Evolutionary conservation across 768 basidiomycete species (phyloP).

Genomic region (Clathrus columnatus): DNA sequence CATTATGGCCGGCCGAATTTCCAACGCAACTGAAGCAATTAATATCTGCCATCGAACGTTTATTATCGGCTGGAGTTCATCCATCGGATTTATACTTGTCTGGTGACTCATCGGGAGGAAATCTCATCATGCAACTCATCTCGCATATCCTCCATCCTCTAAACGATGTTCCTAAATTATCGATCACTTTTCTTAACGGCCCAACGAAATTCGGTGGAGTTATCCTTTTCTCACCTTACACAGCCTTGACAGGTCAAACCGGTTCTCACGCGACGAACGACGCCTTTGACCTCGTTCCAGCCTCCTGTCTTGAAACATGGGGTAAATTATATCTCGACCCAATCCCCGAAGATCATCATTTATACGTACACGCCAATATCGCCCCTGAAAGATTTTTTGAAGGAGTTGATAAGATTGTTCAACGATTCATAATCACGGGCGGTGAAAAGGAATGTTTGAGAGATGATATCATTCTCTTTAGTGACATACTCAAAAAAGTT

Average conservation of each 20-base stretch:
- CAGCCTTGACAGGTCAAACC: background rate
- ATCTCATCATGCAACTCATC: slow-evolving; percentile 15
- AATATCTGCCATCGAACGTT: slow-evolving; percentile 10
- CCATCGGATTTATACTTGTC: slow-evolving; percentile 15
- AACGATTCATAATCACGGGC: background rate
- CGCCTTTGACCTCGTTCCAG: background rate
- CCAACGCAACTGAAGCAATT: slow-evolving; percentile 17
- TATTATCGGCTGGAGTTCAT: slow-evolving; percentile 12
- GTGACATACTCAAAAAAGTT: background rate
- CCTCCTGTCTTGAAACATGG: background rate
- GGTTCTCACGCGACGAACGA: background rate
- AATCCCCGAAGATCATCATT: background rate
- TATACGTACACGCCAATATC: background rate
- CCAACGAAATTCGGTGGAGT: slow-evolving; percentile 6
- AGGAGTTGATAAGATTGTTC: background rate
- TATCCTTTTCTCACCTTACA: slow-evolving; percentile 11
- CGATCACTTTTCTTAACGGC: background rate
- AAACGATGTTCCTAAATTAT: background rate
- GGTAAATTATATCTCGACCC: background rate
- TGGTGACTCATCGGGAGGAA: slow-evolving; percentile 18
- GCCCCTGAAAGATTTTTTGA: slow-evolving; percentile 1
- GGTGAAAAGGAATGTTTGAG: background rate
- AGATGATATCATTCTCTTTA: background rate
- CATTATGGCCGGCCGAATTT: background rate
- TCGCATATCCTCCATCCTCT: slow-evolving; percentile 14